These are phyloP conservation scores for Yamadazyma olivae DNA, from an alignment of 805 yeast species.

Conservation along the genomic window DNA sequence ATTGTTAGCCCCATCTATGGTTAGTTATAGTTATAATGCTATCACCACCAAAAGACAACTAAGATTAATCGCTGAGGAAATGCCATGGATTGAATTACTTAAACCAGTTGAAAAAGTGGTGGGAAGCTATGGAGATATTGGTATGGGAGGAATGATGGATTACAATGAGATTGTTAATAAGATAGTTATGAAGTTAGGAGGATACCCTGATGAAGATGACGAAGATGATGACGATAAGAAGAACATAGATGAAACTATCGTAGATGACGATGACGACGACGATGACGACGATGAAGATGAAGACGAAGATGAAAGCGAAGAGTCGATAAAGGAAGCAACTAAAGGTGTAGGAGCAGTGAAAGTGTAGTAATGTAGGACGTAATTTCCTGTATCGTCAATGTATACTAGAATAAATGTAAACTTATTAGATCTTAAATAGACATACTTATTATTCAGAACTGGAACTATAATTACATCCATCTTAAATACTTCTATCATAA, in stretches of 20 bases:
- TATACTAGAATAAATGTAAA: too few species aligned
- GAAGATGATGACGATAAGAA: conserved; percentile 42
- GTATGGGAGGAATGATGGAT: conserved; percentile 99
- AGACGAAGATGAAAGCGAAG: conserved; percentile 23
- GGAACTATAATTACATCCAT: too few species aligned
- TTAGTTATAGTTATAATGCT: conserved; percentile 85
- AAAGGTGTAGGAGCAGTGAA: neutral
- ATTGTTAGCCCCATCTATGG: conserved; percentile 93
- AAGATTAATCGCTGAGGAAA: conserved; percentile 73
- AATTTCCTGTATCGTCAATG: too few species aligned
- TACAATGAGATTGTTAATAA: conserved; percentile 91
- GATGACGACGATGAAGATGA: conserved; percentile 45
- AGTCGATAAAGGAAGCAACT: conserved; percentile 8
- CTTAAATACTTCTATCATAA: too few species aligned
- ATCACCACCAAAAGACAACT: conserved; percentile 84
- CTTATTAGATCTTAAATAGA: too few species aligned
- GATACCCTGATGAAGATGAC: conserved; percentile 49
- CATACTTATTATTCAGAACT: too few species aligned
- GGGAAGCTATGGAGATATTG: conserved; percentile 92
- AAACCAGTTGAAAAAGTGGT: conserved; percentile 93
- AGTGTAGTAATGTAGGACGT: neutral
- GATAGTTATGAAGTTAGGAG: conserved; percentile 65
- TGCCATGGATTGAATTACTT: conserved; percentile 93
- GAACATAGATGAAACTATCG: conserved; percentile 34
- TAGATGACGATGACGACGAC: conserved; percentile 44